A percentile compares a stretch with the other conserved stretches of the same genome.
Evolutionary conservation across 2,329 filamentous ascomycete genomes (phyloP).

Genomic region (Monilinia fructicola): DNA sequence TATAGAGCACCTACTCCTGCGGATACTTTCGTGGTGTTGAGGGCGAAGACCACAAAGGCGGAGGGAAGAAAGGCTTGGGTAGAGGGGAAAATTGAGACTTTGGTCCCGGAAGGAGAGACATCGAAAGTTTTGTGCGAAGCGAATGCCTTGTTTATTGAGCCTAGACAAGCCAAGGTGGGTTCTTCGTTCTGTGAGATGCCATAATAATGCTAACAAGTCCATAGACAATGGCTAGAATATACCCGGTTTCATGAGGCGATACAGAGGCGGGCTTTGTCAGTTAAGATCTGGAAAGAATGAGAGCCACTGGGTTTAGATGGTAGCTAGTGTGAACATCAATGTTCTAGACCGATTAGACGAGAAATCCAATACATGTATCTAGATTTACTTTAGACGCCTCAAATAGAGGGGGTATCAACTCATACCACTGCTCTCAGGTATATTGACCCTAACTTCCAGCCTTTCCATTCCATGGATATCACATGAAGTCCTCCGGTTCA

Average conservation of each 20-base stretch:
- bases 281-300: background rate
- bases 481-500: background rate
- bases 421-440: too few relatives aligned
- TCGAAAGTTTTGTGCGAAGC: conserved; percentile 75
- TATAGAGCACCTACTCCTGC: conserved; percentile 81
- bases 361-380: background rate
- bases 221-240: conserved; percentile 30
- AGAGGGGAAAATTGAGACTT: conserved; percentile 78
- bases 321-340: background rate
- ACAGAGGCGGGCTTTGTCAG: background rate
- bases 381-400: background rate
- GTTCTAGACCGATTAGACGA: background rate
- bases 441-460: background rate
- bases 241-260: conserved; percentile 23
- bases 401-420: background rate
- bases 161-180: conserved; percentile 66
- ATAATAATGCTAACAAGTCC: conserved; percentile 15
- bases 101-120: conserved; percentile 62
- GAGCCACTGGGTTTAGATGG: background rate
- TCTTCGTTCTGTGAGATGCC: background rate
- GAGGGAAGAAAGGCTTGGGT: conserved; percentile 96
- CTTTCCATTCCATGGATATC: too few relatives aligned
- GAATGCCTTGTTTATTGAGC: conserved; percentile 84
- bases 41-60: conserved; percentile 76
- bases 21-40: conserved; percentile 72